A percentile compares a stretch with the other conserved stretches of the same genome.
These are phyloP conservation scores for Puccinia triticina DNA, from an alignment of 1,284 basidiomycete genomes.

Conservation along the genomic window DNA sequence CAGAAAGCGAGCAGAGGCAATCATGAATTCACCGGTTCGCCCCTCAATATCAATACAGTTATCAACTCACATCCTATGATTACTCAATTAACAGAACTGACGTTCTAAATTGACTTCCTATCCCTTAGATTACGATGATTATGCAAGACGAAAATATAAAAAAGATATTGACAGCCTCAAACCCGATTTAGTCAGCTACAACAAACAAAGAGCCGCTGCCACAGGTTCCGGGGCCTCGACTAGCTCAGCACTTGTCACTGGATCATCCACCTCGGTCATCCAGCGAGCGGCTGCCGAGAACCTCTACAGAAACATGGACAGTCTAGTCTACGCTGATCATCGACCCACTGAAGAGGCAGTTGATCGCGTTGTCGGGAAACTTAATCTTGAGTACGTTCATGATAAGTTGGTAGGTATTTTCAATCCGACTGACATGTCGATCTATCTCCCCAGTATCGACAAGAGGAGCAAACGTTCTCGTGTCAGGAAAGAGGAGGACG, in stretches of 20 bases:
- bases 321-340: conserved; percentile 78
- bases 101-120: not conserved
- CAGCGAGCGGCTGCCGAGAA: conserved; percentile 66
- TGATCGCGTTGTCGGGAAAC: conserved; percentile 84
- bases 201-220: conserved; percentile 69
- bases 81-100: not conserved
- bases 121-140: conserved; percentile 79
- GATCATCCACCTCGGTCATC: conserved; percentile 63
- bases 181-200: conserved; percentile 81
- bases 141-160: conserved; percentile 84
- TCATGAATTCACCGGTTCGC: conserved; percentile 75
- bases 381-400: conserved; percentile 84
- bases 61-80: conserved; percentile 5
- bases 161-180: conserved; percentile 84
- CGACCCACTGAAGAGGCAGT: conserved; percentile 92
- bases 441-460: conserved; percentile 68
- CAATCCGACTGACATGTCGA: conserved; percentile 14
- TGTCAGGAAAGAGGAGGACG: conserved; percentile 88
- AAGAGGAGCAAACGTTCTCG: conserved; percentile 83
- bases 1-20: conserved; percentile 75
- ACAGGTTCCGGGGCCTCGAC: conserved; percentile 52
- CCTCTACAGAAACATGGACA: conserved; percentile 86
- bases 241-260: conserved; percentile 56
- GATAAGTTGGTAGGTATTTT: not conserved
- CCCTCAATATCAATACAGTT: not conserved